Evolutionary conservation across 768 basidiomycete genomes (phyloP).

Genomic region (Macrocybe gigantea): DNA sequence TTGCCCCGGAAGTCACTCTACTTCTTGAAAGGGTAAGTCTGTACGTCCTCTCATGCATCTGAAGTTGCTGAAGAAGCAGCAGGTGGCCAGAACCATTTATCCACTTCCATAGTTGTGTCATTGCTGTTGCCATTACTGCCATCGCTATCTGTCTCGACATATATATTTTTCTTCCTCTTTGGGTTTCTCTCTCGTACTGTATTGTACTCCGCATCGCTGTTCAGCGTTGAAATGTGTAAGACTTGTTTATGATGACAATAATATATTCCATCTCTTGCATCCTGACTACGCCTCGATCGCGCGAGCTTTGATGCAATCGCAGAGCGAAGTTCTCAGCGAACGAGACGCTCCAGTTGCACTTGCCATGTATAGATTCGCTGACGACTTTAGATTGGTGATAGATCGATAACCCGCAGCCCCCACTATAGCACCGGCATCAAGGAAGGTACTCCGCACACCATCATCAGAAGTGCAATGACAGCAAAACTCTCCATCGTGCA

Average conservation of each 20-base stretch:
- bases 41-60: constrained; percentile 6
- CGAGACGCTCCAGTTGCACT: too few relatives aligned
- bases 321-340: too few relatives aligned
- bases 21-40: constrained; percentile 75
- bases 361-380: not conserved
- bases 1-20: constrained; percentile 81
- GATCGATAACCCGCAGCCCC: too few relatives aligned
- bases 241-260: too few relatives aligned
- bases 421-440: too few relatives aligned
- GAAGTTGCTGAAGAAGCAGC: constrained; percentile 7
- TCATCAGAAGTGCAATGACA: constrained; percentile 7
- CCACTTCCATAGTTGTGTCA: constrained; percentile 52
- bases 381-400: not conserved
- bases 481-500: constrained; percentile 44
- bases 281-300: too few relatives aligned
- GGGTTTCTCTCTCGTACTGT: constrained; percentile 9
- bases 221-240: not conserved
- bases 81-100: constrained; percentile 79
- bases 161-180: not conserved
- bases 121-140: not conserved
- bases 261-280: too few relatives aligned
- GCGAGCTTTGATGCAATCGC: too few relatives aligned
- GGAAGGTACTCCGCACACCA: not conserved
- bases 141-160: not conserved
- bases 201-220: too few relatives aligned